Base-by-base conservation (phyloP, 225 moss, liverwort and hornwort species). In the Polytrichum commune region DNA sequence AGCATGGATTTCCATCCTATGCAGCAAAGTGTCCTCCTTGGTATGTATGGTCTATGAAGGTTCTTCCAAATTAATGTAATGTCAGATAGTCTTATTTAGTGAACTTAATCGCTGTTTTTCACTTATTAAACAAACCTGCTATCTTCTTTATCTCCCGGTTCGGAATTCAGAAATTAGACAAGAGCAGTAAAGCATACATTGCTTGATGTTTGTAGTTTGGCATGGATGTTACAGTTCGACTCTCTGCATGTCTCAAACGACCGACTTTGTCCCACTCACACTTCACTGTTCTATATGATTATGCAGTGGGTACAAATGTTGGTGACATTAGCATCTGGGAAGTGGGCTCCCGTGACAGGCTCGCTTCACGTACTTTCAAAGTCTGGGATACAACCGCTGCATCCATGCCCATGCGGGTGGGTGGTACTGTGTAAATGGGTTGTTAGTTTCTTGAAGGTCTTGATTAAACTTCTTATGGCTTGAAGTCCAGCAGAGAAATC, bases 271-370 rank as follows among this genome's bases (percentile, higher is more conserved):
- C 54, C 8, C 19, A 54, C 54, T 18, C 27, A 19, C 20, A 10
- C 38, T 70, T 6, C 5, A 46, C 24, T 58, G n/a, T 58, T 58
- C 22, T 9, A 58, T 9, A n/a, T 24, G 20, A 58, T 24, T 73
- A 72, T 75, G 84, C 88, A 97, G 97, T 97, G 71, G 97, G 97
- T 68, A 97, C 97, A 29, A 97, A 97, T 65, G 93, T 97, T n/a
- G 97, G 97, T 32, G 97, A 97, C 66, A 97, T 97, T 67, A 94
- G 91, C 35, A 91, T 97, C 60, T 97, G 97, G 94, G 97, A 97
- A 79, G 94, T 97, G 27, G 94, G 92, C 71, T 97, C 94, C 0
- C 88, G 94, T 0, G 94, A 94, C 24, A 90, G 89, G 83, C 86
- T 97, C 65, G 97, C 90, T 0, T 91, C 91, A 60, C 80, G 92